phyloP scores from a whole-genome alignment of 2,329 filamentous ascomycete species.

The Penicillium polonicum region DNA sequence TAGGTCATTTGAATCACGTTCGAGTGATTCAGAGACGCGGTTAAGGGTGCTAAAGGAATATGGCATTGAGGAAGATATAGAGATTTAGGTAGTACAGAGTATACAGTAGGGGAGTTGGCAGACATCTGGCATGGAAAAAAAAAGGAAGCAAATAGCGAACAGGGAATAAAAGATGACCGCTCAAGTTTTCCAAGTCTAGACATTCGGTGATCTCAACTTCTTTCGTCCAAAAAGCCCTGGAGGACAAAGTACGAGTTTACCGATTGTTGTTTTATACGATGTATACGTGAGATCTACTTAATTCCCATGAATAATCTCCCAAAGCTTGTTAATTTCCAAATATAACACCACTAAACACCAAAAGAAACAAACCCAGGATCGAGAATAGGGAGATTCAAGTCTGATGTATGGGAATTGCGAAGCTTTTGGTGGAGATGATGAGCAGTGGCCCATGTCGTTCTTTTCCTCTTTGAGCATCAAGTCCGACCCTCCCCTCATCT shows the following conservation, averaged over 20 bases:
- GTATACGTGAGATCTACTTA: neutral
- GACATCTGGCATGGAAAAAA: neutral
- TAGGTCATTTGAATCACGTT: neutral
- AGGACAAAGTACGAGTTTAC: neutral
- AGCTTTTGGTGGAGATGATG: neutral
- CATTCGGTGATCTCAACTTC: conserved; percentile 3
- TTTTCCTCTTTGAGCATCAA: conserved; percentile 3
- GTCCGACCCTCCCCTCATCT: conserved; percentile 6
- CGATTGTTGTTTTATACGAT: neutral
- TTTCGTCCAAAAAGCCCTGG: neutral
- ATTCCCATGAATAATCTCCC: neutral
- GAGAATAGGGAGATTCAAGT: neutral
- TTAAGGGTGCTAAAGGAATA: neutral
- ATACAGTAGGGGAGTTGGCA: neutral
- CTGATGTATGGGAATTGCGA: neutral
- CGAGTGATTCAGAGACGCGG: neutral
- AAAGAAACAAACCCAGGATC: neutral
- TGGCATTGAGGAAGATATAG: neutral
- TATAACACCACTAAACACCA: no score
- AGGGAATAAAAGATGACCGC: neutral
- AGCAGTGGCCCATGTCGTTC: neutral
- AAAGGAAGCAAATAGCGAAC: neutral
- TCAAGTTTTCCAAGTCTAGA: conserved; percentile 3
- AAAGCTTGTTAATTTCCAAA: neutral
- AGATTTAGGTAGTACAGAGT: neutral